These are phyloP conservation scores for Pezicula neosporulosa DNA, from an alignment of 2,329 filamentous ascomycete genomes.

Conservation along the genomic window DNA sequence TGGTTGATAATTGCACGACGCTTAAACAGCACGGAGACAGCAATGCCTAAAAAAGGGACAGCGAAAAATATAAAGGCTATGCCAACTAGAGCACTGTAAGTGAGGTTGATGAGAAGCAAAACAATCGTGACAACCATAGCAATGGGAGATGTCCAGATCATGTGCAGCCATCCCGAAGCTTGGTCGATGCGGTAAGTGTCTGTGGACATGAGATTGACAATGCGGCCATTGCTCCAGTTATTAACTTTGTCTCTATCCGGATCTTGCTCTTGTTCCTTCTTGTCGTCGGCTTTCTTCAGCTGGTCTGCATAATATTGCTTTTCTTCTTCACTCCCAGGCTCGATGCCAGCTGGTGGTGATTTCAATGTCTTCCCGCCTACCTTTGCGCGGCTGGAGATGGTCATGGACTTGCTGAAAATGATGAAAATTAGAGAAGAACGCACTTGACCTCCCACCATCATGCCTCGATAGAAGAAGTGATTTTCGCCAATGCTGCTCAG, in stretches of 20 bases:
- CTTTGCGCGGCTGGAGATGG: slow-evolving; percentile 80
- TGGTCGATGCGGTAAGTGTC: slow-evolving; percentile 92
- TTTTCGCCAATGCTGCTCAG: slow-evolving; percentile 77
- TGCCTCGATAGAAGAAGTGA: slow-evolving; percentile 89
- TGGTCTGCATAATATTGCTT: slow-evolving; percentile 32
- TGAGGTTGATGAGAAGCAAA: slow-evolving; percentile 80
- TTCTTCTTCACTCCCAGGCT: slow-evolving; percentile 38
- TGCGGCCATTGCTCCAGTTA: slow-evolving; percentile 92
- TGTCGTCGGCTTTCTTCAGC: slow-evolving; percentile 40
- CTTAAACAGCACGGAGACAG: slow-evolving; percentile 72
- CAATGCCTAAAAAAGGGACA: slow-evolving; percentile 71
- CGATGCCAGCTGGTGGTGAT: background rate
- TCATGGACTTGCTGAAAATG: slow-evolving; percentile 92
- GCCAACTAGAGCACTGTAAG: slow-evolving; percentile 84
- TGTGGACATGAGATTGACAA: slow-evolving; percentile 91
- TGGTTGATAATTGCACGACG: slow-evolving; percentile 83
- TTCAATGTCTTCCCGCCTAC: slow-evolving; percentile 55
- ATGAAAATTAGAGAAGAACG: slow-evolving; percentile 79
- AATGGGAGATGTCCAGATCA: slow-evolving; percentile 84
- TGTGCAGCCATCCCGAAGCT: slow-evolving; percentile 83
- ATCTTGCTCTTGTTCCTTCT: slow-evolving; percentile 35
- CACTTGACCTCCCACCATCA: slow-evolving; percentile 84
- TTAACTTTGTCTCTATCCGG: slow-evolving; percentile 31
- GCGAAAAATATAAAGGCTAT: slow-evolving; percentile 79
- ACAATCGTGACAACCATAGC: slow-evolving; percentile 74